Percentiles rank a stretch among this genome's conserved stretches.
Evolutionary conservation across 352 stramenopile species (phyloP).

Genomic region (Peronospora farinosa): DNA sequence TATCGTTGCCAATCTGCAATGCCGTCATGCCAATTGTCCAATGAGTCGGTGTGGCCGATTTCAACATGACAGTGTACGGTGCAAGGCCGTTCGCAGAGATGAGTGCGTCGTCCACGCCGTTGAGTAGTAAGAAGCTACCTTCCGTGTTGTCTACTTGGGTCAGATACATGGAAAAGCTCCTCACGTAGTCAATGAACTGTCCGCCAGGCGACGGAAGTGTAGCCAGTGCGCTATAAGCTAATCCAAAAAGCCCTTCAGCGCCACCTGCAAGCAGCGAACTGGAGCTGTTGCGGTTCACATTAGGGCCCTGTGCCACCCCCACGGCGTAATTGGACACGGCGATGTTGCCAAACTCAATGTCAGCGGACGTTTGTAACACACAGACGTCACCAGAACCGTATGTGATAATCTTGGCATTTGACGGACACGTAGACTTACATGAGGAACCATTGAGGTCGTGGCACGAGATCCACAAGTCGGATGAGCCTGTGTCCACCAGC

Average conservation of each 20-base stretch:
- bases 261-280: constrained; percentile 37
- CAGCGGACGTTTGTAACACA: constrained; percentile 34
- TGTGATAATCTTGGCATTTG: constrained; percentile 32
- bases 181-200: constrained; percentile 56
- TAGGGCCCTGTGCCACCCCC: constrained; percentile 44
- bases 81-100: constrained; percentile 43
- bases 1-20: constrained; percentile 43
- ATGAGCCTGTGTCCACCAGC: constrained; percentile 71
- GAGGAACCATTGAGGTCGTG: constrained; percentile 35
- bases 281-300: constrained; percentile 37
- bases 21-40: constrained; percentile 70
- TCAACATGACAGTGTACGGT: constrained; percentile 43
- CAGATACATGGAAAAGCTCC: constrained; percentile 65
- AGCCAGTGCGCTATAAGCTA: constrained; percentile 50
- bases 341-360: constrained; percentile 45
- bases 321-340: constrained; percentile 44
- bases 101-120: constrained; percentile 53
- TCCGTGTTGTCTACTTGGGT: constrained; percentile 32
- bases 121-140: constrained; percentile 63
- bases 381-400: constrained; percentile 69
- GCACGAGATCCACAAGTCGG: constrained; percentile 73
- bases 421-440: constrained; percentile 44
- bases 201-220: constrained; percentile 40
- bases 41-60: constrained; percentile 36
- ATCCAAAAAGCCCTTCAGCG: constrained; percentile 55